Base-by-base conservation (phyloP, 1,284 basidiomycete species). In the Papiliotrema laurentii region DNA sequence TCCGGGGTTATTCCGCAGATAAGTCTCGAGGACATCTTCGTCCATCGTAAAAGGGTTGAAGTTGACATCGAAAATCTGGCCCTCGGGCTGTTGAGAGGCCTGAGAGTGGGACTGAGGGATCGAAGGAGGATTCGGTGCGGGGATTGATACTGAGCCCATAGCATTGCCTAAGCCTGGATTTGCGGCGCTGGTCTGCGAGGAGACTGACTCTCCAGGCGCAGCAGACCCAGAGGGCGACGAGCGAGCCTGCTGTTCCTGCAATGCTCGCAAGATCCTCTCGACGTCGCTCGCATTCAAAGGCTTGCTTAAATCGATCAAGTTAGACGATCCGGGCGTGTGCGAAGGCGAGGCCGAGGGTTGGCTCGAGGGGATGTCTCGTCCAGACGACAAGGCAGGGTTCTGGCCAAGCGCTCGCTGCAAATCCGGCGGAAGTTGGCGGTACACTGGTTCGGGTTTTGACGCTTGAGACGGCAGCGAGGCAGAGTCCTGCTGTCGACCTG, bases 221-320 rank as follows among this genome's bases (percentile, higher is more conserved):
- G n/a, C n/a, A n/a, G n/a, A n/a, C n/a, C n/a, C n/a, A n/a, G n/a
- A n/a, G n/a, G n/a, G n/a, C n/a, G n/a, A n/a, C n/a, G n/a, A n/a
- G n/a, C n/a, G n/a, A n/a, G 38, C 42, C 41, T 61, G 59, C 35
- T 68, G 67, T 18, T 59, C 53, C 45, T 64, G 53, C 47, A 72
- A 53, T 5, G 68, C 68, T 26, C 58, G 52, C 44, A 72, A 55
- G 41, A 72, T 72, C 27, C 63, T 63, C 35, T 63, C 59, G 6
- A 70, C 54, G 35, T 66, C 65, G 7, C 46, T 49, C 13, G 68
- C 54, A 57, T 72, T 63, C 31, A 72, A 60, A 3, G 69, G 69
- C 51, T 72, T 70, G 3, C 67, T 69, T 7, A 72, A 52, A 39
- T 72, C 69, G 45, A 72, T 68, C 16, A 72, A 49, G 40, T 72